Evolutionary conservation across 129 eudicot species (phyloP).

Genomic region (Pseudognaphalium luteoalbum): DNA sequence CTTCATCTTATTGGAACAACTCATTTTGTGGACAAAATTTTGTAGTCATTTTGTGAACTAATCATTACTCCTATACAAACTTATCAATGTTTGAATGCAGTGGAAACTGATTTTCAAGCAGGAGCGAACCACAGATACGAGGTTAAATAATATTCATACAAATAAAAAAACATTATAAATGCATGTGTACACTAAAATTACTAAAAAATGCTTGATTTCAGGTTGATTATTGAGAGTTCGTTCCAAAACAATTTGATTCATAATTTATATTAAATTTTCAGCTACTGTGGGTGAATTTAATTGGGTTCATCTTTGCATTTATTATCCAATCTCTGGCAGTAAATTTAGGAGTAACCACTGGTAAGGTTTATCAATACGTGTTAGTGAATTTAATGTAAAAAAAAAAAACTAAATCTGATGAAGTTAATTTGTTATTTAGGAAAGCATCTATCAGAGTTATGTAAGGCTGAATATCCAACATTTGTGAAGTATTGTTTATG

Average conservation of each 20-base stretch:
- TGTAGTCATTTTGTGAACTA: too few species aligned
- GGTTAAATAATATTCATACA: slow-evolving; percentile 40
- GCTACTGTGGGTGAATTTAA: slow-evolving; percentile 89
- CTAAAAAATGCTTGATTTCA: not conserved
- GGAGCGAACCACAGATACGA: slow-evolving; percentile 91
- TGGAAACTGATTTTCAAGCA: slow-evolving; percentile 99
- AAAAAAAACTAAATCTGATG: too few species aligned
- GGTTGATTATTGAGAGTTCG: not conserved
- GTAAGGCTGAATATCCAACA: slow-evolving; percentile 89
- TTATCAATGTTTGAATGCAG: slow-evolving; percentile 41
- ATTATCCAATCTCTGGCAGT: slow-evolving; percentile 95
- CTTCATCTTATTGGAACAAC: too few species aligned
- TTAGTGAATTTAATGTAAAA: not conserved
- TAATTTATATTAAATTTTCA: slow-evolving; percentile 25
- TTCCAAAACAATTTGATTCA: not conserved
- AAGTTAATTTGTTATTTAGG: slow-evolving; percentile 37
- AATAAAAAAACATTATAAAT: not conserved
- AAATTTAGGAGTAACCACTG: slow-evolving; percentile 89
- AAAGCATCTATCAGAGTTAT: slow-evolving; percentile 77
- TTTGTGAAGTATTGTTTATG: slow-evolving; percentile 72
- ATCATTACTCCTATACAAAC: not conserved
- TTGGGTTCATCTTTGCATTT: slow-evolving; percentile 88
- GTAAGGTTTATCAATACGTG: slow-evolving; percentile 30
- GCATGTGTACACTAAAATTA: not conserved
- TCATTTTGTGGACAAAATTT: too few species aligned